These are phyloP conservation scores for Neofusicoccum cordaticola DNA, from an alignment of 2,329 filamentous ascomycete species.

Conservation along the genomic window DNA sequence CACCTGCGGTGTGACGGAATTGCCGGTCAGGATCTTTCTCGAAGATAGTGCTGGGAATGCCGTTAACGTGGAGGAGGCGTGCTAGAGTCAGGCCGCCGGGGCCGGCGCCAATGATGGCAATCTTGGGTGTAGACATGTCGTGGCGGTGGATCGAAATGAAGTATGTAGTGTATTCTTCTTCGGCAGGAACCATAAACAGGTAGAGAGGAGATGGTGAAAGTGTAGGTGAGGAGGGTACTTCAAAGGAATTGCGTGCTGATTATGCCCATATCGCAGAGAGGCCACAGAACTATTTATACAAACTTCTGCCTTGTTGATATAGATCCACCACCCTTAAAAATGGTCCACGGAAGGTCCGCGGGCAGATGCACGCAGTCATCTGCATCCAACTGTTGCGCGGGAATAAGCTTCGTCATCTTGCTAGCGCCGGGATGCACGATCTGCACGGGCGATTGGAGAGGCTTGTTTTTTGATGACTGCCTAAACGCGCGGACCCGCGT, in stretches of 20 bases:
- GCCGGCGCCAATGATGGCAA: conserved; percentile 40
- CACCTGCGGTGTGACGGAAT: conserved; percentile 48
- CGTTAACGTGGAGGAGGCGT: conserved; percentile 49
- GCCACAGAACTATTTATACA: neutral
- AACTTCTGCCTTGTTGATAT: neutral
- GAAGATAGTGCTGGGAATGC: conserved; percentile 50
- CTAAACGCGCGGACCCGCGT: neutral
- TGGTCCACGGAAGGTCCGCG: neutral
- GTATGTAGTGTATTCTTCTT: neutral
- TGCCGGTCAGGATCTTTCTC: conserved; percentile 42
- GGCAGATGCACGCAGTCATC: neutral
- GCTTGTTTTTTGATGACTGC: neutral
- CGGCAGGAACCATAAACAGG: neutral
- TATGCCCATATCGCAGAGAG: neutral
- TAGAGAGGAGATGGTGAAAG: neutral
- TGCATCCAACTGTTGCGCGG: neutral
- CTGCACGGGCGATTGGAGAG: neutral
- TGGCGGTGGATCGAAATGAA: conserved; percentile 18
- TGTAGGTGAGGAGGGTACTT: neutral
- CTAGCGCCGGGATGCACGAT: neutral
- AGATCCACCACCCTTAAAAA: neutral
- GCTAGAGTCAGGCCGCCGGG: conserved; percentile 52
- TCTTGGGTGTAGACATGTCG: conserved; percentile 26
- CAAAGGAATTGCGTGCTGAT: neutral
- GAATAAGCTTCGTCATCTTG: neutral